A percentile compares a stretch with the other conserved stretches of the same genome.
phyloP scores from a whole-genome alignment of 2,329 filamentous ascomycete species.

The Byssothecium circinans region DNA sequence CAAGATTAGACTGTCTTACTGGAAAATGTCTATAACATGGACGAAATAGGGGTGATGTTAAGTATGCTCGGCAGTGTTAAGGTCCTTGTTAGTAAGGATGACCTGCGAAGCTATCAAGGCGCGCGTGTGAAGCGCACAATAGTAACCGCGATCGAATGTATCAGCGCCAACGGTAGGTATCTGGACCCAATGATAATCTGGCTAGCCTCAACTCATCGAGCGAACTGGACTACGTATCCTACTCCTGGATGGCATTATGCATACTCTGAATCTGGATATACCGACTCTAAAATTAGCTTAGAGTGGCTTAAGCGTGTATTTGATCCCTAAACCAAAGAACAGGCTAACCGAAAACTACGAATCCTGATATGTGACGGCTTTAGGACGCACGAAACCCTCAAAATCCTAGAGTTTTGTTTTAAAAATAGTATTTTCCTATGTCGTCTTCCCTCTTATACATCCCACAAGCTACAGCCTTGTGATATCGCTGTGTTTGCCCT shows the following conservation, averaged over 20 bases:
- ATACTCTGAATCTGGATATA: slow-evolving; percentile 17
- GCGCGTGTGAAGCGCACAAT: slow-evolving; percentile 22
- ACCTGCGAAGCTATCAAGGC: slow-evolving; percentile 16
- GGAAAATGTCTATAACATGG: slow-evolving; percentile 21
- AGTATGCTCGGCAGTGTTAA: slow-evolving; percentile 16
- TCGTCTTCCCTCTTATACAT: slow-evolving; percentile 4
- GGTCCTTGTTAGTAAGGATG: slow-evolving; percentile 22
- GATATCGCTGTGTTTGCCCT: slow-evolving; percentile 7
- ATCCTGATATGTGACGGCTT: slow-evolving; percentile 41
- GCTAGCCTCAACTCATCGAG: slow-evolving; percentile 21
- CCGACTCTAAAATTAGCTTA: slow-evolving; percentile 35
- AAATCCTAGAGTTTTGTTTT: slow-evolving; percentile 36
- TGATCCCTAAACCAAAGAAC: slow-evolving; percentile 35
- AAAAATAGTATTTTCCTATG: slow-evolving; percentile 34
- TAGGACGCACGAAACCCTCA: slow-evolving; percentile 38
- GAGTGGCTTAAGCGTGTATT: slow-evolving; percentile 42
- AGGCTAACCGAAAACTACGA: slow-evolving; percentile 32
- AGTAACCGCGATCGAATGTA: slow-evolving; percentile 24
- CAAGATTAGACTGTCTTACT: neutral
- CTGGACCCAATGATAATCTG: slow-evolving; percentile 21
- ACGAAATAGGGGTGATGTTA: slow-evolving; percentile 25
- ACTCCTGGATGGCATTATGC: slow-evolving; percentile 22
- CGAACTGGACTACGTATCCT: slow-evolving; percentile 16
- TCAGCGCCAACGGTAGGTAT: slow-evolving; percentile 21
- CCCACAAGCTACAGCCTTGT: slow-evolving; percentile 17